Percentiles rank a stretch among this genome's conserved stretches.
Evolutionary conservation across 2,329 filamentous ascomycete species (phyloP).

Genomic region (Diaporthe vexans): DNA sequence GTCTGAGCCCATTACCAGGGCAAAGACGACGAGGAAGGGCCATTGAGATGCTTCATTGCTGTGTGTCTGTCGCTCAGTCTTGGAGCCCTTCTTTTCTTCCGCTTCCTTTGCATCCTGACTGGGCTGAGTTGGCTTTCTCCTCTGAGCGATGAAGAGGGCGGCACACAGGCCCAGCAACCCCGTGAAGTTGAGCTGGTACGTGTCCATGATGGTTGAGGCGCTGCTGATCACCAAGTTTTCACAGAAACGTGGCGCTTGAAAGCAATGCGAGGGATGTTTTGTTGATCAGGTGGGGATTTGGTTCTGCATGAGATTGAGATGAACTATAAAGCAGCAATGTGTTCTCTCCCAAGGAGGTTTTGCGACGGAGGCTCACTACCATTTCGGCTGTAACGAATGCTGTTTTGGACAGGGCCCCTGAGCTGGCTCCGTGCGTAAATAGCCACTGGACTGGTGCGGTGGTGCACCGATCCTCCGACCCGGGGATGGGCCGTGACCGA

Average conservation of each 20-base stretch:
- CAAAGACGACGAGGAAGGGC: constrained; percentile 59
- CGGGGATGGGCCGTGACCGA: neutral
- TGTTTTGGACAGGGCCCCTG: constrained; percentile 36
- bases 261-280: neutral
- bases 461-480: constrained; percentile 18
- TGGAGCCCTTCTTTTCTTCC: neutral
- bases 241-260: neutral
- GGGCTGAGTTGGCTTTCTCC: constrained; percentile 32
- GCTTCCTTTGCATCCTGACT: neutral
- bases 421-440: constrained; percentile 31
- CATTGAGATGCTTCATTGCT: constrained; percentile 44
- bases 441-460: constrained; percentile 7
- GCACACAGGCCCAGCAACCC: constrained; percentile 52
- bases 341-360: constrained; percentile 7
- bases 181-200: constrained; percentile 53
- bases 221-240: neutral
- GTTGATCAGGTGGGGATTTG: neutral
- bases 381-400: constrained; percentile 30
- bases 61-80: constrained; percentile 8
- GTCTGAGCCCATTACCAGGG: constrained; percentile 64
- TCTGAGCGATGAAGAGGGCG: constrained; percentile 46
- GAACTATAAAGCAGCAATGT: constrained; percentile 8
- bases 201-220: constrained; percentile 45
- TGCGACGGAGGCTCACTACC: neutral
- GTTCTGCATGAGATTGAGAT: neutral